Evolutionary conservation across 306 rosid genomes (phyloP).

Genomic region (Rubus parviflorus): DNA sequence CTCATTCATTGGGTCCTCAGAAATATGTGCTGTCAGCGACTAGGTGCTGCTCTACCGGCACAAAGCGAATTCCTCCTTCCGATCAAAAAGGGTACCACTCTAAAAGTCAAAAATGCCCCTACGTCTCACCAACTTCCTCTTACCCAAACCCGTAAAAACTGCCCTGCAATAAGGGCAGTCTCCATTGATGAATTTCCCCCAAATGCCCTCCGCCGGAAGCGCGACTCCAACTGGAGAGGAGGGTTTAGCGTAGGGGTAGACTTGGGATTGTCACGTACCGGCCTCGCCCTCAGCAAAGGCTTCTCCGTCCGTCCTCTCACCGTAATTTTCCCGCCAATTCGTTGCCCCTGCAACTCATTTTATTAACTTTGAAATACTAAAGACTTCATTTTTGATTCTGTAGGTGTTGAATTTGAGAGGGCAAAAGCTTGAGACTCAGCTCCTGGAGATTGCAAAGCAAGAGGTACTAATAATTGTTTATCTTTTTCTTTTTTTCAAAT

Average conservation of each 20-base stretch:
- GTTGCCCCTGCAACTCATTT: background rate
- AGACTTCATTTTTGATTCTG: background rate
- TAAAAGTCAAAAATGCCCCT: background rate
- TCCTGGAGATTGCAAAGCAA: constrained; percentile 67
- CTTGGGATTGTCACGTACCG: constrained; percentile 80
- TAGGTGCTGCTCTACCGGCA: constrained; percentile 11
- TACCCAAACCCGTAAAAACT: constrained; percentile 12
- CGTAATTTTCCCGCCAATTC: constrained; percentile 33
- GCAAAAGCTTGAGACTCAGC: constrained; percentile 72
- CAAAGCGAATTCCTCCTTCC: constrained; percentile 8
- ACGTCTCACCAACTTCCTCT: constrained; percentile 1
- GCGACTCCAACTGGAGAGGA: constrained; percentile 70
- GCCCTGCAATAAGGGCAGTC: constrained; percentile 16
- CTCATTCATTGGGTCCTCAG: no score
- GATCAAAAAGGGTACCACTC: background rate
- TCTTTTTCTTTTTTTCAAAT: background rate
- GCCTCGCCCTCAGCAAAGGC: constrained; percentile 90
- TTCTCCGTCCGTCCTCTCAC: constrained; percentile 71
- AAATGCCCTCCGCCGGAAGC: constrained; percentile 67
- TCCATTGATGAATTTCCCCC: constrained; percentile 61
- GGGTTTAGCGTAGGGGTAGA: constrained; percentile 91
- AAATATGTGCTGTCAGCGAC: background rate
- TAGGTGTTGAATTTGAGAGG: constrained; percentile 90
- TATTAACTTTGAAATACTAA: background rate
- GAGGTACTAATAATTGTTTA: constrained; percentile 31